phyloP scores from a whole-genome alignment of 768 basidiomycete genomes.

The Hydnomerulius pinastri region DNA sequence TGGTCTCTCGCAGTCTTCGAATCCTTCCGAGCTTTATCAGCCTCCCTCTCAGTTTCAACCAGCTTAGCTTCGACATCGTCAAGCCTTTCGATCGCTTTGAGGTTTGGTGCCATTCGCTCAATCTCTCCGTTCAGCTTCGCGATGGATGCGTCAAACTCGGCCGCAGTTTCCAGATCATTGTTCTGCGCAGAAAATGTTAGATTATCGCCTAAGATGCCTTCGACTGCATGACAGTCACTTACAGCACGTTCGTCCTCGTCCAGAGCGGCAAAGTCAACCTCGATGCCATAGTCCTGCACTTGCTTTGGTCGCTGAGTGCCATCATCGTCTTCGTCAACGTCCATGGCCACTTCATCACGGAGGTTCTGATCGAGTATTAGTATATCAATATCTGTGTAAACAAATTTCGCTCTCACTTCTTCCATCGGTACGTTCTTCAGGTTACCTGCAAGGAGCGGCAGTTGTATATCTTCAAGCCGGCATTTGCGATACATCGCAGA shows the following conservation, averaged over 20 bases:
- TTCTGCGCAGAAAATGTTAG: constrained; percentile 42
- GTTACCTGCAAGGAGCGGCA: constrained; percentile 76
- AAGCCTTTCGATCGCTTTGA: constrained; percentile 92
- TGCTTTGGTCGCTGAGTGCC: constrained; percentile 71
- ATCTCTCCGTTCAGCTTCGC: constrained; percentile 75
- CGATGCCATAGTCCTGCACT: constrained; percentile 84
- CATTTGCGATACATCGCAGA: constrained; percentile 89
- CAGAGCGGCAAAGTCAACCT: constrained; percentile 79
- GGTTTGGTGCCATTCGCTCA: constrained; percentile 91
- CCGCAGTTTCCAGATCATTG: constrained; percentile 61
- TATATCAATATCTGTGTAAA: not conserved
- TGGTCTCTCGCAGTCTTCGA: constrained; percentile 89
- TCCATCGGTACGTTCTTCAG: constrained; percentile 92
- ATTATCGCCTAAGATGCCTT: not conserved
- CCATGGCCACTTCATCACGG: constrained; percentile 87
- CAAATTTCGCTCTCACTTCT: constrained; percentile 57
- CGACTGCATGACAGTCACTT: constrained; percentile 15
- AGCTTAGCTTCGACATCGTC: constrained; percentile 86
- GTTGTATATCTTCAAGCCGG: constrained; percentile 85
- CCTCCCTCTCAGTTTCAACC: constrained; percentile 87
- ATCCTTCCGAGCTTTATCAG: constrained; percentile 88
- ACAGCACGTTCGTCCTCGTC: constrained; percentile 77
- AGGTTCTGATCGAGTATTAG: constrained; percentile 55
- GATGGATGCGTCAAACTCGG: constrained; percentile 74
- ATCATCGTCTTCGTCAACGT: constrained; percentile 87